A percentile compares a stretch with the other conserved stretches of the same genome.
These are phyloP conservation scores for Coemansia pectinata DNA, from an alignment of 192 early-diverging fungal species.

Conservation along the genomic window DNA sequence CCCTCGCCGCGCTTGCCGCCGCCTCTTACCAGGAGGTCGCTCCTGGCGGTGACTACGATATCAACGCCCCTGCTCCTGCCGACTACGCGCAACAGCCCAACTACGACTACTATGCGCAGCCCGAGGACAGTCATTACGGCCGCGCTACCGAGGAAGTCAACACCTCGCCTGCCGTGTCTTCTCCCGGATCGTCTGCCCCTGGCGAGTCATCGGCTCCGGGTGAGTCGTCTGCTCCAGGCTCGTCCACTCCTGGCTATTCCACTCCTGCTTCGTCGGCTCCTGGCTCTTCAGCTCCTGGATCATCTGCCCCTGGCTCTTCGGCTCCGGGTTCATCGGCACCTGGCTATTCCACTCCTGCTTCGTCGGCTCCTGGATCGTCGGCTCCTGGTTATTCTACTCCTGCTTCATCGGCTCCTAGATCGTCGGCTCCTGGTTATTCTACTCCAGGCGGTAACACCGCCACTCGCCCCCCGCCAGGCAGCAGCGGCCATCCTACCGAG, in stretches of 20 bases:
- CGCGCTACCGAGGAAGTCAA: conserved; percentile 39
- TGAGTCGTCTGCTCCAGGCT: background rate
- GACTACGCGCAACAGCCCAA: conserved; percentile 18
- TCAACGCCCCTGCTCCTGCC: conserved; percentile 7
- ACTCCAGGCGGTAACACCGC: conserved; percentile 17
- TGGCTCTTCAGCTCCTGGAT: conserved; percentile 11
- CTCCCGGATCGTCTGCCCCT: conserved; percentile 15
- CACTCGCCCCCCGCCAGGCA: conserved; percentile 5
- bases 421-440: conserved; percentile 7
- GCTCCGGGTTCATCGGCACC: background rate
- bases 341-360: conserved; percentile 15
- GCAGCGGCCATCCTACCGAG: conserved; percentile 3
- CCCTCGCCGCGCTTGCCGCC: conserved; percentile 39
- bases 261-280: conserved; percentile 15
- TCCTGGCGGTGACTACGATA: conserved; percentile 7
- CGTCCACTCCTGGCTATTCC: conserved; percentile 5
- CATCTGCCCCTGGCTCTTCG: background rate
- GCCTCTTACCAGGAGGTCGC: conserved; percentile 47
- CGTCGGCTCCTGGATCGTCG: conserved; percentile 10
- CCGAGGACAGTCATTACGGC: conserved; percentile 32
- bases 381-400: conserved; percentile 15
- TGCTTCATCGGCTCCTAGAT: conserved; percentile 9
- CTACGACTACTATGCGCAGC: conserved; percentile 14
- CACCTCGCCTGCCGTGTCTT: conserved; percentile 21
- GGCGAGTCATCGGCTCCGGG: conserved; percentile 16